Base-by-base conservation (phyloP, 2,329 filamentous ascomycete genomes). In the Aspergillus texensis region DNA sequence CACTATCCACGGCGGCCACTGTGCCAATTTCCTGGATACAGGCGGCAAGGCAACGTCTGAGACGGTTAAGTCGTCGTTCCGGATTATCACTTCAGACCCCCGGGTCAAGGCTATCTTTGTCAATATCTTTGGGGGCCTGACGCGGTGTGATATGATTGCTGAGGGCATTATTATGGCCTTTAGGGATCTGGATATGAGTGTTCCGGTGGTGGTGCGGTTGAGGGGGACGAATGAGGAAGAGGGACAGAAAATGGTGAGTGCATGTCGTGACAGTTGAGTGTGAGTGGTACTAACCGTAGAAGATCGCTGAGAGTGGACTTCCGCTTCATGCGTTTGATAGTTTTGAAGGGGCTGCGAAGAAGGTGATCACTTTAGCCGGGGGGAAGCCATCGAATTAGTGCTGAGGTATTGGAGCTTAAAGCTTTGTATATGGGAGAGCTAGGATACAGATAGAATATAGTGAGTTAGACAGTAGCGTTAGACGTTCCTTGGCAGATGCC, bases 1-100 rank as follows among this genome's bases (percentile, higher is more conserved):
- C 1, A 83, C 85, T 2, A 80, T 87, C 14, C 86, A 87, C 60
- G 89, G 89, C 10, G 91, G 91, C 2, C 78, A 82, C 39, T 89
- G 89, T 28, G 88, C 92, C 12, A 97, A 97, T 71, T 96, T 97
- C 75, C 84, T 97, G 60, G 93, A 97, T 75, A 96, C 92, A 0
- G 93, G 94, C 32, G 93, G 93, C 41, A 95, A 96, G 76, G 93
- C 93, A 0, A 97, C 93, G 0, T 86, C 87, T 34, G 88, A 90
- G 67, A 96, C 93, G 0, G 92, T 97, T 68, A 89, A 90, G 73
- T 87, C 87, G 61, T 89, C 88, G 1, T 95, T 96, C 74, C 84
- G 88, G 62, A 85, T 94, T 14, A 87, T 97, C 21, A 80, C 93
- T 53, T 81, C 83, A 6, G 93, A 97, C 70, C 78, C 84, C 2